These are phyloP conservation scores for Aspergillus sp. DNA, from an alignment of 2,329 filamentous ascomycete species.

Conservation along the genomic window DNA sequence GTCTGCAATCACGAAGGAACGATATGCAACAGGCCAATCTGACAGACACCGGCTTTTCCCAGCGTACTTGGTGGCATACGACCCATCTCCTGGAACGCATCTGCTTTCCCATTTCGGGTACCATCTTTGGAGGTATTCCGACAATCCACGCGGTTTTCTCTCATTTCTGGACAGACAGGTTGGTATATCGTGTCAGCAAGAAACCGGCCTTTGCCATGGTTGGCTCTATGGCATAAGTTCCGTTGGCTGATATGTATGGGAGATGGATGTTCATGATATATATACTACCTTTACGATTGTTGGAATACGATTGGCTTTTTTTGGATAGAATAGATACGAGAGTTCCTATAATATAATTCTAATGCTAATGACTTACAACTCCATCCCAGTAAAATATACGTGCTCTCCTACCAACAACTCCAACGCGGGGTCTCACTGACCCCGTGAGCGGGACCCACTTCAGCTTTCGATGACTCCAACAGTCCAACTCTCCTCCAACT, in stretches of 20 bases:
- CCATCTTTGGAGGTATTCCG: conserved; percentile 64
- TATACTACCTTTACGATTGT: background rate
- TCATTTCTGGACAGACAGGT: conserved; percentile 65
- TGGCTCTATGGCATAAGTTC: too few relatives aligned
- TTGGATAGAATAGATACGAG: background rate
- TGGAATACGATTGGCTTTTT: background rate
- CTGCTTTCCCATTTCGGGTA: conserved; percentile 63
- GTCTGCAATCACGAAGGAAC: conserved; percentile 55
- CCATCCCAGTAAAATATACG: too few relatives aligned
- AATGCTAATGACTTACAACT: too few relatives aligned
- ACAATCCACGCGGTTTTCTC: conserved; percentile 63
- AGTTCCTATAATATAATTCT: too few relatives aligned
- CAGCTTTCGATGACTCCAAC: too few relatives aligned
- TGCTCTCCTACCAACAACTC: too few relatives aligned
- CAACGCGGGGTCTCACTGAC: too few relatives aligned
- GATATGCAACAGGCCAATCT: conserved; percentile 65
- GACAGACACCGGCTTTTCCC: conserved; percentile 58
- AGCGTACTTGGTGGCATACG: conserved; percentile 52
- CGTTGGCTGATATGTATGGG: background rate
- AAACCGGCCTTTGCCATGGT: conserved; percentile 45
- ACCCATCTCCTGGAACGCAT: conserved; percentile 59
- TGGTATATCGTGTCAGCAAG: conserved; percentile 69
- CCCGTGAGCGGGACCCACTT: too few relatives aligned
- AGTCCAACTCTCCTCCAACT: too few relatives aligned
- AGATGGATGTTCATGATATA: background rate